Base-by-base conservation (phyloP, 441 rosid genomes). In the Pelargonium citronellum region DNA sequence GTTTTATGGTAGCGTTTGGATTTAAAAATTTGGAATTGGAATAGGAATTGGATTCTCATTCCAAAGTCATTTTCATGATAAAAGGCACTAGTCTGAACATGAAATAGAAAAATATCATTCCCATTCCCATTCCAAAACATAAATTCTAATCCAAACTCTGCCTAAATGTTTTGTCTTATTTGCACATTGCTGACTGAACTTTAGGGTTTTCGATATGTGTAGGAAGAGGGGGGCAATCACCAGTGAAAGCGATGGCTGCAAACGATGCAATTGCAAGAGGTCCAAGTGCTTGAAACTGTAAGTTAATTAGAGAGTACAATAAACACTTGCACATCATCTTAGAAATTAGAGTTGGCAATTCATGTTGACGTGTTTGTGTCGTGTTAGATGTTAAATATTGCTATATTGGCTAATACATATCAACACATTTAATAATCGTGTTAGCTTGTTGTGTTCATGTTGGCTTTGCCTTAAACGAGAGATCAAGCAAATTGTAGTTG, bases 271-370 rank as follows among this genome's bases (percentile, higher is more conserved):
- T 55, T 89, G 88, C 73, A 89, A 83, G 84, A 89, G 75, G 83
- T 72, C 82, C 41, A 82, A 82, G 75, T 87, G 92, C 83, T 84
- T 87, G 81, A 89, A 87, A 76, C 83, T 86, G 95, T 89, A 73
- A 80, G 95, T 69, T 61, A 67, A 58, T 75, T 11, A 3, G 30
- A 60, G 8, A 55, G 61, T 13, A 55, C 15, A 7, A 51, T 51
- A 5, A 51, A 51, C 19, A 49, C 19, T 51, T 4, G 1, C 17
- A 51, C 58, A 5, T n/a, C 58, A 51, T 51, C 7, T 13, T 55
- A 20, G 37, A 30, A 30, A 30, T 30, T 3, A 30, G 37, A 30
- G 37, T 4, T 30, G 37, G 37, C 37, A 30, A 30, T 30, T 30
- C 37, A 30, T 30, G 37, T 30, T 30, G 37, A 30, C 37, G 37